Evolutionary conservation across 208 protist species (phyloP).

Genomic region (Novymonas esmeraldas): DNA sequence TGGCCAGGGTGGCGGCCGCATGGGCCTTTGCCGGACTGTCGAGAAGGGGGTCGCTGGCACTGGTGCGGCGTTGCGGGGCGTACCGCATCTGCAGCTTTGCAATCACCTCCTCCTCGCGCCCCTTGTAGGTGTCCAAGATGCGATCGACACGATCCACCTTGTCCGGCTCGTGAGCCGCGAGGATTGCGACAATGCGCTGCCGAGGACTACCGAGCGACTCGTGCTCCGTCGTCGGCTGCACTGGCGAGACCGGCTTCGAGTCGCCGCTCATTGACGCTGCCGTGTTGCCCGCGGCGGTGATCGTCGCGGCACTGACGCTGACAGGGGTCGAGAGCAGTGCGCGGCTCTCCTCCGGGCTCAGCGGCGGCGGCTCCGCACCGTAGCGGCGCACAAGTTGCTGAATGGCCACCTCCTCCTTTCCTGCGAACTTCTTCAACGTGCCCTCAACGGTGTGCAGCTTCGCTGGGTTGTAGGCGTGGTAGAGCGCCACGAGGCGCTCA

Average conservation of each 20-base stretch:
- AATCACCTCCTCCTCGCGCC: slow-evolving; percentile 42
- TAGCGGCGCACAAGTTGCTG: slow-evolving; percentile 54
- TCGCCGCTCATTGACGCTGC: not conserved
- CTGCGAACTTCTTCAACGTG: slow-evolving; percentile 46
- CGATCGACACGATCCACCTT: slow-evolving; percentile 43
- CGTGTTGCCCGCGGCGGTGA: not conserved
- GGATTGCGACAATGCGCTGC: slow-evolving; percentile 29
- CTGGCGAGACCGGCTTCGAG: slow-evolving; percentile 5
- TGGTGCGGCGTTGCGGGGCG: not conserved
- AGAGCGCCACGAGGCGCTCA: slow-evolving; percentile 51
- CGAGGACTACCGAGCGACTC: slow-evolving; percentile 10
- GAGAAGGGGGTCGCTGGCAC: too few species aligned
- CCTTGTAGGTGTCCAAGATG: slow-evolving; percentile 36
- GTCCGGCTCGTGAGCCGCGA: slow-evolving; percentile 38
- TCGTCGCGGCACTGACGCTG: not conserved
- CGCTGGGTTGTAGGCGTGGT: slow-evolving; percentile 51
- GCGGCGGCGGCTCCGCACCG: slow-evolving; percentile 45
- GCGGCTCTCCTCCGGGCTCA: slow-evolving; percentile 7
- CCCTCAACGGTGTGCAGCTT: slow-evolving; percentile 55
- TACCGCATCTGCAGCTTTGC: slow-evolving; percentile 48
- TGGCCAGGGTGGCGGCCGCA: too few species aligned
- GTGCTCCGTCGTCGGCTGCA: not conserved
- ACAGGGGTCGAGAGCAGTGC: slow-evolving; percentile 6
- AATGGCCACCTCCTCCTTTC: slow-evolving; percentile 59
- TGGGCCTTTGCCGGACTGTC: too few species aligned